These are phyloP conservation scores for Candida anutae DNA, from an alignment of 1,139 yeast species.

Conservation along the genomic window DNA sequence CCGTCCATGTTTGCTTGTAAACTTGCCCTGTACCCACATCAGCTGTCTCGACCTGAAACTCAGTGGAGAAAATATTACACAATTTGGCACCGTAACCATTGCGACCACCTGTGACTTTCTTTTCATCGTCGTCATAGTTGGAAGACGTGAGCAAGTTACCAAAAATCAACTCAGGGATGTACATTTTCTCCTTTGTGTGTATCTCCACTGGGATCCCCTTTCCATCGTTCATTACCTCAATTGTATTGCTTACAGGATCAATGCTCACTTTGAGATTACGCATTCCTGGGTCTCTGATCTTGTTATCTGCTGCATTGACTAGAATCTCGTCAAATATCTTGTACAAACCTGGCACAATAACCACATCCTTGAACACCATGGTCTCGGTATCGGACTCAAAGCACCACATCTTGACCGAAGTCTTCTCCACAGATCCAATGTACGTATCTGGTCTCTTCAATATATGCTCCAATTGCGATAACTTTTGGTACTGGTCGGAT, in stretches of 20 bases:
- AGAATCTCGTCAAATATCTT: slow-evolving; percentile 95
- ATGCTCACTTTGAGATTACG: slow-evolving; percentile 74
- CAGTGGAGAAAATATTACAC: slow-evolving; percentile 87
- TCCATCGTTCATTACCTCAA: slow-evolving; percentile 88
- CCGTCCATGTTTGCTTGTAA: slow-evolving; percentile 78
- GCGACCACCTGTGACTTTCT: slow-evolving; percentile 97
- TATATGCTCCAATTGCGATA: slow-evolving; percentile 93
- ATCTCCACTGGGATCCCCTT: slow-evolving; percentile 93
- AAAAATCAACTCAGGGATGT: slow-evolving; percentile 92
- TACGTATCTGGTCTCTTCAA: slow-evolving; percentile 97
- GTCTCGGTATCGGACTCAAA: slow-evolving; percentile 61
- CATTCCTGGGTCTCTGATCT: slow-evolving; percentile 91
- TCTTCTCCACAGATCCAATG: slow-evolving; percentile 87
- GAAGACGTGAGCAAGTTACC: slow-evolving; percentile 94
- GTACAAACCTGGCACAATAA: slow-evolving; percentile 90
- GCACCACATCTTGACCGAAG: slow-evolving; percentile 81
- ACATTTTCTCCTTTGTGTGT: slow-evolving; percentile 85
- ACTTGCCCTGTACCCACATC: slow-evolving; percentile 55
- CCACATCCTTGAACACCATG: slow-evolving; percentile 66
- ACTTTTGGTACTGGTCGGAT: slow-evolving; percentile 84
- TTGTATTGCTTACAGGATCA: slow-evolving; percentile 64
- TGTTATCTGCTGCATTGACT: slow-evolving; percentile 98
- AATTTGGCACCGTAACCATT: slow-evolving; percentile 96
- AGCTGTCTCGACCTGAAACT: slow-evolving; percentile 84
- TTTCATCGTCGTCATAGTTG: slow-evolving; percentile 90